These are phyloP conservation scores for Aspergillus kassunensis DNA, from an alignment of 495 filamentous ascomycete species.

Conservation along the genomic window DNA sequence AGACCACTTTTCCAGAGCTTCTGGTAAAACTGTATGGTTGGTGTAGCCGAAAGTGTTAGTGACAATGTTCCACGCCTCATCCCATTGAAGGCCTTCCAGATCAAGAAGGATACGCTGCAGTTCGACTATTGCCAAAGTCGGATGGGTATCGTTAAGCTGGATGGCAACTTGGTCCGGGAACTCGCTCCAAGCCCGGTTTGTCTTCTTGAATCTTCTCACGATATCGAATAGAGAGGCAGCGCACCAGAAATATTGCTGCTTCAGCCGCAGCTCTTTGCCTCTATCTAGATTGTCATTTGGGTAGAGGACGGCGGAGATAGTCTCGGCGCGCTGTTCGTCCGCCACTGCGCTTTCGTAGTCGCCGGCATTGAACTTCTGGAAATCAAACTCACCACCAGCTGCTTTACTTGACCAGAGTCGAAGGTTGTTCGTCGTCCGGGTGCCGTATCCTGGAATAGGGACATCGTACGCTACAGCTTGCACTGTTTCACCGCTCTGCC, in stretches of 20 bases:
- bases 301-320: constrained; percentile 95
- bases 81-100: constrained; percentile 86
- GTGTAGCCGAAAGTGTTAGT: constrained; percentile 86
- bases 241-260: constrained; percentile 99
- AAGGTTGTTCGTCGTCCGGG: constrained; percentile 90
- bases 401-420: constrained; percentile 97
- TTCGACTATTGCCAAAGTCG: constrained; percentile 93
- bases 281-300: constrained; percentile 96
- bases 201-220: constrained; percentile 96
- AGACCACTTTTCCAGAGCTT: constrained; percentile 98
- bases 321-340: constrained; percentile 93
- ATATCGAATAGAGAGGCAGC: constrained; percentile 95
- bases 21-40: constrained; percentile 95
- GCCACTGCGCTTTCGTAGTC: constrained; percentile 97
- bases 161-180: constrained; percentile 96
- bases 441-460: constrained; percentile 87
- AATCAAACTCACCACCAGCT: constrained; percentile 95
- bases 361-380: constrained; percentile 98
- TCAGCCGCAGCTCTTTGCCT: constrained; percentile 94
- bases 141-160: constrained; percentile 97
- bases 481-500: constrained; percentile 93
- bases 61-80: constrained; percentile 84
- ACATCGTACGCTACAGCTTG: constrained; percentile 94
- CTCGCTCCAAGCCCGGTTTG: constrained; percentile 81
- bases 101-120: constrained; percentile 90